Percentiles rank a stretch among this genome's conserved stretches.
Evolutionary conservation across 2,329 filamentous ascomycete species (phyloP).

Genomic region (Monosporascus sp.): DNA sequence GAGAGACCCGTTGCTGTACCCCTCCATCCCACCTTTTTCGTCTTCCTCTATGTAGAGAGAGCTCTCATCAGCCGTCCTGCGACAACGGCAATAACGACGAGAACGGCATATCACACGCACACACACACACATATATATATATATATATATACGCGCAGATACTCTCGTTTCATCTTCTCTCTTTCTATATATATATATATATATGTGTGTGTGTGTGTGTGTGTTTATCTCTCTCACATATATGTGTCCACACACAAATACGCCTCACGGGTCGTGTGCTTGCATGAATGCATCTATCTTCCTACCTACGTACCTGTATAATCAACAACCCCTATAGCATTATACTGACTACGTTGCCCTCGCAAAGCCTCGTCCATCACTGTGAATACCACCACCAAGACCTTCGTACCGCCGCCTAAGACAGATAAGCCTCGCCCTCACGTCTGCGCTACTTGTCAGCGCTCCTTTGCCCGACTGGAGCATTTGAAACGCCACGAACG

Average conservation of each 20-base stretch:
- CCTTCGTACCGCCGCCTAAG: slow-evolving; percentile 63
- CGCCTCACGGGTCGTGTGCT: background rate
- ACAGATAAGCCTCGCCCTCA: slow-evolving; percentile 97
- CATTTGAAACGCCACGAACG: slow-evolving; percentile 96
- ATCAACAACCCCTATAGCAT: slow-evolving; percentile 3
- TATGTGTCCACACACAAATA: background rate
- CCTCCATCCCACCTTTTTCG: slow-evolving; percentile 10
- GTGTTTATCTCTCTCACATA: no score
- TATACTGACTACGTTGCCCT: slow-evolving; percentile 15
- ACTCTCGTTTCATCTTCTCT: no score
- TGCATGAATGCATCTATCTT: background rate
- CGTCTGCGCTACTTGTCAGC: slow-evolving; percentile 82
- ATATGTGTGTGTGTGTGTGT: no score
- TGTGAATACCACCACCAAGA: slow-evolving; percentile 25
- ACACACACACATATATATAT: background rate
- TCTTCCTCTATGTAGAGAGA: background rate
- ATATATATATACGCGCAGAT: background rate
- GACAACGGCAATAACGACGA: slow-evolving; percentile 2
- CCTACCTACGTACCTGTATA: slow-evolving; percentile 2
- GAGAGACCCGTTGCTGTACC: slow-evolving; percentile 5
- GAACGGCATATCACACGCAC: background rate
- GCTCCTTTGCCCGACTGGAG: slow-evolving; percentile 90
- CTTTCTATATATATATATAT: no score
- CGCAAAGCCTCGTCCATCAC: slow-evolving; percentile 33
- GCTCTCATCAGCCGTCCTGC: background rate